Evolutionary conservation across 306 rosid genomes (phyloP).

Genomic region (Quercus agrifolia): DNA sequence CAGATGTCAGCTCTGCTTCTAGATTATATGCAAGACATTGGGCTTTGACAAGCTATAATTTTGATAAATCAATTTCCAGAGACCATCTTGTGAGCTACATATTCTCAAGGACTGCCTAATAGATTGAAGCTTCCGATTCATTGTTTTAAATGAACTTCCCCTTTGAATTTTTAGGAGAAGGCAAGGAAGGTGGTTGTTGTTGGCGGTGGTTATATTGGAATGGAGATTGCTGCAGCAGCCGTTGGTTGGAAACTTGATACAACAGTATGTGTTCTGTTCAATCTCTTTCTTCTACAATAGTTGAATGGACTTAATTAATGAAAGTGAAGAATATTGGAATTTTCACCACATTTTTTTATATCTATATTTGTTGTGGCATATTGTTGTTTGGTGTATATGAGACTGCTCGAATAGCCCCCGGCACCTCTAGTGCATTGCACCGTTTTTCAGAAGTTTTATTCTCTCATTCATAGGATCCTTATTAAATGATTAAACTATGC

Average conservation of each 20-base stretch:
- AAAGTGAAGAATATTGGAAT: background rate
- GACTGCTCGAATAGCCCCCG: background rate
- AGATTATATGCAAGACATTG: background rate
- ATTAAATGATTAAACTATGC: background rate
- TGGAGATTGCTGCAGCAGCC: constrained; percentile 98
- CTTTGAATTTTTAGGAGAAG: constrained; percentile 50
- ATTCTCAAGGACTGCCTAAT: background rate
- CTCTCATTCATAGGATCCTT: background rate
- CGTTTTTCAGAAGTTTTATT: background rate
- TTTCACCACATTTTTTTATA: background rate
- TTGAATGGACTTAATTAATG: background rate
- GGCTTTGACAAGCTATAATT: background rate
- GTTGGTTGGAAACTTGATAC: constrained; percentile 94
- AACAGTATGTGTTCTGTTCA: constrained; percentile 51
- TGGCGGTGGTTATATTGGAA: constrained; percentile 97
- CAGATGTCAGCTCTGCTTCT: background rate
- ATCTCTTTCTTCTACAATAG: constrained; percentile 2
- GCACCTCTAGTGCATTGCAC: background rate
- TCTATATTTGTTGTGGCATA: background rate
- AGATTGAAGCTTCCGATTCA: background rate
- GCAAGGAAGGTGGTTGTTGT: constrained; percentile 76
- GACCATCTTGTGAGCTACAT: background rate
- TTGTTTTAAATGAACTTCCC: constrained; percentile 2
- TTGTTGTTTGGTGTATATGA: background rate
- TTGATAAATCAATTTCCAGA: background rate